phyloP scores from a whole-genome alignment of 805 yeast species.

The Sugiyamaella boreocaroliniensis region DNA sequence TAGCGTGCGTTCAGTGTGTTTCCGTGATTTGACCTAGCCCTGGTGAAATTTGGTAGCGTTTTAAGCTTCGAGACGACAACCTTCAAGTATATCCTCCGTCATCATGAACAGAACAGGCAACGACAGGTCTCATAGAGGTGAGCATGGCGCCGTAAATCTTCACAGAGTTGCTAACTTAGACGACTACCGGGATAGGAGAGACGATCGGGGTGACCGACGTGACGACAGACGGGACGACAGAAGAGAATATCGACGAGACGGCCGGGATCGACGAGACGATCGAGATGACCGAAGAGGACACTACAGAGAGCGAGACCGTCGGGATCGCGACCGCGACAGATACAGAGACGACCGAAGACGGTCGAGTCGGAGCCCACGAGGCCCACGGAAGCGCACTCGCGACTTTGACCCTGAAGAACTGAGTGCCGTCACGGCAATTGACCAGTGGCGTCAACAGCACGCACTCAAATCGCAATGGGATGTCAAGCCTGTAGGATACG shows the following conservation, averaged over 20 bases:
- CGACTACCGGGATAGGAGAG: slow-evolving; percentile 7
- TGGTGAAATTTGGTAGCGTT: neutral
- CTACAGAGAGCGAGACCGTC: slow-evolving; percentile 15
- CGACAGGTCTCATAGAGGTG: too few relatives aligned
- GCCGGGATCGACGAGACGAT: slow-evolving; percentile 3
- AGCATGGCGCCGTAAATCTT: too few relatives aligned
- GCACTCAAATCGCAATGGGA: slow-evolving; percentile 57
- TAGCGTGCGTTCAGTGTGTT: neutral
- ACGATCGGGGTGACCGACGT: neutral
- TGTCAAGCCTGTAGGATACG: slow-evolving; percentile 62
- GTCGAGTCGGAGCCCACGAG: neutral
- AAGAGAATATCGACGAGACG: slow-evolving; percentile 5
- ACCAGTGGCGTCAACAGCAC: slow-evolving; percentile 39
- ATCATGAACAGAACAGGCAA: too few relatives aligned
- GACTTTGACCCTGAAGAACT: slow-evolving; percentile 24
- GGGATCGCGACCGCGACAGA: slow-evolving; percentile 22
- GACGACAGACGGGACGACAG: slow-evolving; percentile 9
- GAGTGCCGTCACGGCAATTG: slow-evolving; percentile 40
- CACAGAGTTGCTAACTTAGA: neutral
- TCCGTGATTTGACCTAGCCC: neutral
- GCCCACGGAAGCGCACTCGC: slow-evolving; percentile 5
- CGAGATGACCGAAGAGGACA: slow-evolving; percentile 16
- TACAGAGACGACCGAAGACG: slow-evolving; percentile 20
- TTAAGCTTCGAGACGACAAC: too few relatives aligned
- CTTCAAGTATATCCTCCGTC: too few relatives aligned